Conservation (phyloP, 2,329 filamentous ascomycete species). For the Botrytis sinoallii region DNA sequence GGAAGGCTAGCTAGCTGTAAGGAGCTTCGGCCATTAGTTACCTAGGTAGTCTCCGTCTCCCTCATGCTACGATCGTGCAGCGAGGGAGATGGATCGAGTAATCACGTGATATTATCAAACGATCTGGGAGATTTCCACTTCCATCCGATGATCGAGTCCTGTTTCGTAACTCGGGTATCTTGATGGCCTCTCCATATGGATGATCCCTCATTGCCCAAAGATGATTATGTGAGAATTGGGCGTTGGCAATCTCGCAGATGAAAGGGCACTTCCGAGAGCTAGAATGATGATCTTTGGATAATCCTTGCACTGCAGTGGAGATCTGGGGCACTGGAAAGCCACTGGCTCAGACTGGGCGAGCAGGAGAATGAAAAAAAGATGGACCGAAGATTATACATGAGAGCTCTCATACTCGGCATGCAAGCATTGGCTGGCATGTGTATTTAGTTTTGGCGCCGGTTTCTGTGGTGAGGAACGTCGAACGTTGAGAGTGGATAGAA, state of each 20-base stretch:
- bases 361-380: background rate
- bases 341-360: background rate
- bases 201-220: background rate
- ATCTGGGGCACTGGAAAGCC: background rate
- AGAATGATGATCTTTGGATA: background rate
- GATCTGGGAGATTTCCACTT: background rate
- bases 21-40: background rate
- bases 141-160: background rate
- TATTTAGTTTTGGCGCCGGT: background rate
- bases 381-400: background rate
- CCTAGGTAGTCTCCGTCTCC: background rate
- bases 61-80: background rate
- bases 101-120: background rate
- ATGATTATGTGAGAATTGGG: background rate
- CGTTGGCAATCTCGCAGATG: background rate
- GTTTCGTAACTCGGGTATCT: background rate
- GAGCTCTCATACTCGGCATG: background rate
- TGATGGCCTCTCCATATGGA: background rate
- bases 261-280: background rate
- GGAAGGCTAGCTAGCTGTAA: background rate
- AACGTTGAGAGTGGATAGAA: slow-evolving; percentile 3
- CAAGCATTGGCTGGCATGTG: background rate
- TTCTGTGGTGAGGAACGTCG: background rate
- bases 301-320: background rate
- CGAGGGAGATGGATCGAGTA: background rate